Conservation (phyloP, 2,329 filamentous ascomycete species). For the Karstenula rhodostoma region DNA sequence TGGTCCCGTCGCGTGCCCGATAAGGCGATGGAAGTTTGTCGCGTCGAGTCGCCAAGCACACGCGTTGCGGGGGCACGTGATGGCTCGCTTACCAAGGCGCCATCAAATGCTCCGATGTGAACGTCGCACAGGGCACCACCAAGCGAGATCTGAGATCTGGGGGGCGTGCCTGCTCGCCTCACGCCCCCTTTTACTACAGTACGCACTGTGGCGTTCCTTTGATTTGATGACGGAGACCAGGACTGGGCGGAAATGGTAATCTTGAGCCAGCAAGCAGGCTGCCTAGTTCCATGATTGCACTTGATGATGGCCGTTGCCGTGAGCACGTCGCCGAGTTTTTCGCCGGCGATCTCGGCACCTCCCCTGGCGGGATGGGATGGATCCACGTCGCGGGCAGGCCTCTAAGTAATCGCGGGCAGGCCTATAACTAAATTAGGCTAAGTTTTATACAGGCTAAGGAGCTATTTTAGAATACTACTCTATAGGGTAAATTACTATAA, state of each 20-base stretch:
- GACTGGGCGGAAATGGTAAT: neutral
- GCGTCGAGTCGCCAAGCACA: slow-evolving; percentile 12
- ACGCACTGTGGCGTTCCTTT: neutral
- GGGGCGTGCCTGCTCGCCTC: slow-evolving; percentile 8
- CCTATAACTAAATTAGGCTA: too few relatives aligned
- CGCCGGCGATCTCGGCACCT: slow-evolving; percentile 14
- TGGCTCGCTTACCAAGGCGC: neutral
- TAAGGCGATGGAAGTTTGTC: neutral
- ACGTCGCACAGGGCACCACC: neutral
- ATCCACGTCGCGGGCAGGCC: too few relatives aligned
- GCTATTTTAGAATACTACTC: too few relatives aligned
- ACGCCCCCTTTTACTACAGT: neutral
- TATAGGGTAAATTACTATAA: too few relatives aligned
- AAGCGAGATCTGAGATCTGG: slow-evolving; percentile 22
- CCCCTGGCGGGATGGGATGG: too few relatives aligned
- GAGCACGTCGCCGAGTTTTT: slow-evolving; percentile 6
- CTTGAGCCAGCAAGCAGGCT: neutral
- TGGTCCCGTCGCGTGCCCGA: slow-evolving; percentile 22
- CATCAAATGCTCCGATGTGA: slow-evolving; percentile 12
- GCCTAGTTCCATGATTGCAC: neutral
- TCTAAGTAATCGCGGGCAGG: too few relatives aligned
- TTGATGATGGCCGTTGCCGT: neutral
- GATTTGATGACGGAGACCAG: neutral
- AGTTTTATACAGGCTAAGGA: too few relatives aligned
- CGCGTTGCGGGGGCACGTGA: slow-evolving; percentile 22